phyloP scores from a whole-genome alignment of 495 filamentous ascomycete species.

The Aspergillus nanangensis region DNA sequence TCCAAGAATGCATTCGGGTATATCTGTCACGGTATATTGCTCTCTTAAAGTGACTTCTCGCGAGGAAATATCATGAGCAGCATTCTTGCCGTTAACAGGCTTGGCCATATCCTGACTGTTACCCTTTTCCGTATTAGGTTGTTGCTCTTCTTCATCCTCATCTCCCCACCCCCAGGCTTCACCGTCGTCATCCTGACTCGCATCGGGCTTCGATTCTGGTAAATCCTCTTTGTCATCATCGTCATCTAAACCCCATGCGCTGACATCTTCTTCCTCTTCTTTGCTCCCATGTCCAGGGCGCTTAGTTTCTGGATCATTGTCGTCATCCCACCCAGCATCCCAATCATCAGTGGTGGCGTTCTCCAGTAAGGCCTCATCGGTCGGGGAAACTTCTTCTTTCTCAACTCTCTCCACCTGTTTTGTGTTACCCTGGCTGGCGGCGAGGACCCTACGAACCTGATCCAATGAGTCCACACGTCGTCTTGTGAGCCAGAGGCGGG shows the following conservation, averaged over 20 bases:
- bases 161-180: constrained; percentile 77
- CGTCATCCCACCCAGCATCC: constrained; percentile 71
- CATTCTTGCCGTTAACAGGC: constrained; percentile 11
- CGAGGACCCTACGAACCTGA: constrained; percentile 62
- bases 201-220: constrained; percentile 15
- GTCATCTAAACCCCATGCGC: constrained; percentile 61
- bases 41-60: constrained; percentile 76
- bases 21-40: constrained; percentile 78
- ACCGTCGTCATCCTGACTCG: constrained; percentile 33
- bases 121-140: constrained; percentile 9
- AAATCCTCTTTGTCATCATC: constrained; percentile 29
- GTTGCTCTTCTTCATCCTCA: constrained; percentile 40
- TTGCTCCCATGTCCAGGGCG: constrained; percentile 2
- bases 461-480: constrained; percentile 73
- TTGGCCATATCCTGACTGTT: constrained; percentile 11
- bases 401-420: constrained; percentile 77
- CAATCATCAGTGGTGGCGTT: constrained; percentile 62
- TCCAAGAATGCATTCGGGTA: constrained; percentile 70
- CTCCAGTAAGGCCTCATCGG: constrained; percentile 58
- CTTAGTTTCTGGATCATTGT: constrained; percentile 39
- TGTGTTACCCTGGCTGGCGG: constrained; percentile 55
- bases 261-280: constrained; percentile 59
- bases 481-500: constrained; percentile 81
- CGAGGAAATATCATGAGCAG: constrained; percentile 18
- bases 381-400: constrained; percentile 67